These are phyloP conservation scores for Paracoccidioides lutzii DNA, from an alignment of 2,329 filamentous ascomycete genomes.

Conservation along the genomic window DNA sequence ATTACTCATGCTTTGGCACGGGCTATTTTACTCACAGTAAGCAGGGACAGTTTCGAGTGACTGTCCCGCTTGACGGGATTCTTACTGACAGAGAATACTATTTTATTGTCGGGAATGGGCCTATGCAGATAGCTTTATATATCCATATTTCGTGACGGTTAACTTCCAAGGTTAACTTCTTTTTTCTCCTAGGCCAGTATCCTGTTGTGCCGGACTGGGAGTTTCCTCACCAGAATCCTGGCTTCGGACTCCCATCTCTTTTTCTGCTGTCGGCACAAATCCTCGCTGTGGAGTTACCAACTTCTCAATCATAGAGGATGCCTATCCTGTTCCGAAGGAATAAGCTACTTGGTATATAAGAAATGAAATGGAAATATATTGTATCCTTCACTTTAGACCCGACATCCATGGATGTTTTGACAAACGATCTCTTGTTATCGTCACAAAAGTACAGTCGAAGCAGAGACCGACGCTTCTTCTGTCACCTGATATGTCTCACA, in stretches of 20 bases:
- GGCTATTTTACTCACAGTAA: background rate
- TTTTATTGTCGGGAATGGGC: background rate
- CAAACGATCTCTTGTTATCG: conserved; percentile 1
- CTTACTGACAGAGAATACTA: background rate
- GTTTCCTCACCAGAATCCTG: background rate
- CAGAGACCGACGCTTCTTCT: background rate
- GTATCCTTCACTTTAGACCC: background rate
- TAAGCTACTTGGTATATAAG: background rate
- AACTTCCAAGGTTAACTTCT: background rate
- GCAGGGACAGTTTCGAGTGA: background rate
- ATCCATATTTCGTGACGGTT: too few species aligned
- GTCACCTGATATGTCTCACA: background rate
- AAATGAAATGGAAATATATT: conserved; percentile 1
- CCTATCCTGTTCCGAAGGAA: conserved; percentile 1
- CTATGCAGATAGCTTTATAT: background rate
- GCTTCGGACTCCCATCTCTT: background rate
- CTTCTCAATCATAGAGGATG: background rate
- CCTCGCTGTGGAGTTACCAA: conserved; percentile 2
- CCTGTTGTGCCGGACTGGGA: conserved; percentile 3
- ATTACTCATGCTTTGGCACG: background rate
- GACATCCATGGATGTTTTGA: conserved; percentile 4
- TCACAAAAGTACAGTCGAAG: background rate
- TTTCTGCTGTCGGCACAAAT: background rate
- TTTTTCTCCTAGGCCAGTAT: background rate
- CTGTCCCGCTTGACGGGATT: background rate